Evolutionary conservation across 441 rosid genomes (phyloP).

Genomic region (Isatis lusitanica): DNA sequence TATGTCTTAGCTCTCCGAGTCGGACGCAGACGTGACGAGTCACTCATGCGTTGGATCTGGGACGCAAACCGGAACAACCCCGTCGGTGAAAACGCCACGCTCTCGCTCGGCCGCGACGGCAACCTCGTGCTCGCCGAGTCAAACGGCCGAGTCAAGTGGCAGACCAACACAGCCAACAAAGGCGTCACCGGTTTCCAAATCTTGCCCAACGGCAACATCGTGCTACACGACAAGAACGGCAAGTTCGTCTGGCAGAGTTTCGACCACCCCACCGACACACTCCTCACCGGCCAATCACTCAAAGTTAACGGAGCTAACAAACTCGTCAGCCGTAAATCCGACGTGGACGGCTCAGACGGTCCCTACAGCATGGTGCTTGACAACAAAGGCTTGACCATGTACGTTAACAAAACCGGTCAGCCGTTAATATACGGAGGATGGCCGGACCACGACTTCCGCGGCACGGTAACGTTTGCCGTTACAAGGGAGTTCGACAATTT

Average conservation of each 20-base stretch:
- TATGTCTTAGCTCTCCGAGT: slow-evolving; percentile 42
- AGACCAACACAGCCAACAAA: slow-evolving; percentile 57
- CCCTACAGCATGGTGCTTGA: slow-evolving; percentile 44
- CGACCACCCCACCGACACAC: slow-evolving; percentile 46
- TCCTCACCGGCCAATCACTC: slow-evolving; percentile 44
- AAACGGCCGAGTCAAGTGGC: slow-evolving; percentile 61
- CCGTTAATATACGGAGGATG: slow-evolving; percentile 42
- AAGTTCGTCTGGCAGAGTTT: slow-evolving; percentile 58
- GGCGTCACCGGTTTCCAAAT: slow-evolving; percentile 58
- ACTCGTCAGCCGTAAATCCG: slow-evolving; percentile 48
- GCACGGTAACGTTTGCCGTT: slow-evolving; percentile 37
- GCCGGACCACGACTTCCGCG: slow-evolving; percentile 29
- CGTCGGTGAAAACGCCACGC: slow-evolving; percentile 50
- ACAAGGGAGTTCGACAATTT: slow-evolving; percentile 28
- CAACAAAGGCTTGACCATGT: slow-evolving; percentile 36
- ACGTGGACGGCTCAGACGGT: slow-evolving; percentile 34
- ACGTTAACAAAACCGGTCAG: slow-evolving; percentile 32
- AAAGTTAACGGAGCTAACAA: slow-evolving; percentile 35
- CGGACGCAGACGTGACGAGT: slow-evolving; percentile 32
- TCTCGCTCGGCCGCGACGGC: slow-evolving; percentile 46
- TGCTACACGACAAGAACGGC: slow-evolving; percentile 53
- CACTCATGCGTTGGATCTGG: slow-evolving; percentile 50
- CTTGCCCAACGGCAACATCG: slow-evolving; percentile 61
- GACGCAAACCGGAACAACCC: slow-evolving; percentile 58
- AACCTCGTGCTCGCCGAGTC: slow-evolving; percentile 58